These are phyloP conservation scores for Achlya hypogyna DNA, from an alignment of 352 stramenopile genomes.

Conservation along the genomic window DNA sequence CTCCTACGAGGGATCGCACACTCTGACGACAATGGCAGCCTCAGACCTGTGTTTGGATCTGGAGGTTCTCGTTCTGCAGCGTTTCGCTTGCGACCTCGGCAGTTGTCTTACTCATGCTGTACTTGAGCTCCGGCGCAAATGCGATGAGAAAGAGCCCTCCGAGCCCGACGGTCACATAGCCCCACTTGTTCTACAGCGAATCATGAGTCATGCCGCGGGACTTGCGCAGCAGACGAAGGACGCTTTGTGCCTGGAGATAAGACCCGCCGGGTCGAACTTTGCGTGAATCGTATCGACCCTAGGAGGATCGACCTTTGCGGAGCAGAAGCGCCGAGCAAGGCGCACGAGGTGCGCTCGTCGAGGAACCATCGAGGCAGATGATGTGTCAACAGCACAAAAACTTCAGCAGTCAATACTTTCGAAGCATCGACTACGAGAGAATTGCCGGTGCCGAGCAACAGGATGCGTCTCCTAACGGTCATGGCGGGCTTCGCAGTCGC, in stretches of 20 bases:
- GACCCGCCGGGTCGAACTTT: background rate
- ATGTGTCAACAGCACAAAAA: too few species aligned
- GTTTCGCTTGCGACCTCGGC: conserved; percentile 72
- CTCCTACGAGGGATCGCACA: conserved; percentile 23
- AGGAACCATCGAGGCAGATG: too few species aligned
- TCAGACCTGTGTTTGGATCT: conserved; percentile 41
- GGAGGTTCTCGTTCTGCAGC: conserved; percentile 75
- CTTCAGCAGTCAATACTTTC: too few species aligned
- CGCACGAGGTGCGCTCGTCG: background rate
- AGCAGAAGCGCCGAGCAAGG: background rate
- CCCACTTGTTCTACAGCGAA: conserved; percentile 10
- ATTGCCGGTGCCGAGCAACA: too few species aligned
- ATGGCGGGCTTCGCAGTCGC: background rate
- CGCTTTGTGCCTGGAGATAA: background rate
- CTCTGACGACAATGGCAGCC: background rate
- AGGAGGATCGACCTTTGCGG: background rate
- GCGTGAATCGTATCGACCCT: too few species aligned
- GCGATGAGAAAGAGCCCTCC: conserved; percentile 47
- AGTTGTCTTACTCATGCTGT: conserved; percentile 73
- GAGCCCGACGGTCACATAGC: conserved; percentile 15
- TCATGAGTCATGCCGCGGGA: background rate
- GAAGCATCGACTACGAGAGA: too few species aligned
- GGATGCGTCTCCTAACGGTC: too few species aligned
- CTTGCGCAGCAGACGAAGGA: background rate
- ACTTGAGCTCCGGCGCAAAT: conserved; percentile 65